Conservation (phyloP, 139 green algal species). For the Tetratostichococcus sp. region DNA sequence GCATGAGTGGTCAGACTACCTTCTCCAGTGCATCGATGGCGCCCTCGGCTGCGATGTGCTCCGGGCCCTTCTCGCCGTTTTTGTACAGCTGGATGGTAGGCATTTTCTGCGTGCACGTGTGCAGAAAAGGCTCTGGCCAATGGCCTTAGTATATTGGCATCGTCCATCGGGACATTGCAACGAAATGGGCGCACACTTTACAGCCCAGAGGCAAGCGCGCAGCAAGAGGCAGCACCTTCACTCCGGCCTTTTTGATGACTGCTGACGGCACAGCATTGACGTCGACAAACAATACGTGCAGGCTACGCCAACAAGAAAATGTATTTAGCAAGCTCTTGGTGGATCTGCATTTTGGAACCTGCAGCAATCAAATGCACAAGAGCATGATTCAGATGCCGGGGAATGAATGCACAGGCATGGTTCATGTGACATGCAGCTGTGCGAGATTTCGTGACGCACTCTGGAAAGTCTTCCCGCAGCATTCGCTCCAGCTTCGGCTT, state of each 20-base stretch:
- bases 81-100: slow-evolving; percentile 29
- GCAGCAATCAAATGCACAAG: too few relatives aligned
- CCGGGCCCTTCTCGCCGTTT: slow-evolving; percentile 17
- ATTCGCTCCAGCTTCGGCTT: slow-evolving; percentile 28
- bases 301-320: slow-evolving; percentile 1
- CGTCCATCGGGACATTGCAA: too few relatives aligned
- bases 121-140: too few relatives aligned
- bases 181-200: too few relatives aligned
- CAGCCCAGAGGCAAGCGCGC: too few relatives aligned
- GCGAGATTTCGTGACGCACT: not conserved
- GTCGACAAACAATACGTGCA: slow-evolving; percentile 25
- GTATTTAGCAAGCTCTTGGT: not conserved
- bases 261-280: slow-evolving; percentile 24
- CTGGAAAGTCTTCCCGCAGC: slow-evolving; percentile 25
- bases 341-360: too few relatives aligned
- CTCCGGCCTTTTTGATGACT: slow-evolving; percentile 7
- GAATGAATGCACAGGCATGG: not conserved
- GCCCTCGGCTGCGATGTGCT: slow-evolving; percentile 26
- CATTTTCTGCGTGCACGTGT: slow-evolving; percentile 31
- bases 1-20: not conserved
- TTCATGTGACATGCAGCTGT: not conserved
- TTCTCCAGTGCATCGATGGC: slow-evolving; percentile 16
- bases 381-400: too few relatives aligned
- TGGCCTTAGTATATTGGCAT: too few relatives aligned
- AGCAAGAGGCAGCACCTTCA: too few relatives aligned